These are phyloP conservation scores for Globisporangium echinulatum DNA, from an alignment of 352 stramenopile species.

Conservation along the genomic window DNA sequence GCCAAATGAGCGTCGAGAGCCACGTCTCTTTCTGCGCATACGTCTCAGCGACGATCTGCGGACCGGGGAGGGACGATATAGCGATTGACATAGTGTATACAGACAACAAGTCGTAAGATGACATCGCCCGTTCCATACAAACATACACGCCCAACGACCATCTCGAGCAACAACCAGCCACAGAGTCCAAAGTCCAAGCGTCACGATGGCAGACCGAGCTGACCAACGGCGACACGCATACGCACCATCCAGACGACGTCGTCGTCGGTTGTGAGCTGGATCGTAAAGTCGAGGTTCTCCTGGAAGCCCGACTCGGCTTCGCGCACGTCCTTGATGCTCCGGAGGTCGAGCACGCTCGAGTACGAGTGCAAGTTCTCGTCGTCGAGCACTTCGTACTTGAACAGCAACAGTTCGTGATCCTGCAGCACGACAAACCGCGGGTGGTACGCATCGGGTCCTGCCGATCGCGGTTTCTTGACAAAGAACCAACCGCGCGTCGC, in stretches of 20 bases:
- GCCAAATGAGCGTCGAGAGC: conserved; percentile 78
- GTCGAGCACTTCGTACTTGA: conserved; percentile 84
- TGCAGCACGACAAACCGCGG: conserved; percentile 79
- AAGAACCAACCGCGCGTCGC: conserved; percentile 81
- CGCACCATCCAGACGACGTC: conserved; percentile 79
- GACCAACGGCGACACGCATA: conserved; percentile 2
- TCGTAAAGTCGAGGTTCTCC: conserved; percentile 82
- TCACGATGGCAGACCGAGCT: neutral
- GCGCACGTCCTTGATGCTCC: conserved; percentile 74
- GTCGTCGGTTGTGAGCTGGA: conserved; percentile 69
- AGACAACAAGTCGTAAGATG: neutral
- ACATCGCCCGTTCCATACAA: no score
- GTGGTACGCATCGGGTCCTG: conserved; percentile 72
- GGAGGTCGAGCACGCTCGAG: conserved; percentile 62
- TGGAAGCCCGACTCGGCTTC: conserved; percentile 74
- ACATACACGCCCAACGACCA: no score
- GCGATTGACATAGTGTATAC: neutral
- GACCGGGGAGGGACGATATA: no score
- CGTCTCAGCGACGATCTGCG: conserved; percentile 59
- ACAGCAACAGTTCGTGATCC: conserved; percentile 69
- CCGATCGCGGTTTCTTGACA: conserved; percentile 61
- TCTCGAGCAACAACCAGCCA: no score
- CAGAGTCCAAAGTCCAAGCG: neutral
- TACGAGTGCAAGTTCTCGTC: conserved; percentile 63
- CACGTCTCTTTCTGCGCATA: conserved; percentile 84